Conservation (phyloP, 2,329 filamentous ascomycete genomes). For the Truncatella angustata region DNA sequence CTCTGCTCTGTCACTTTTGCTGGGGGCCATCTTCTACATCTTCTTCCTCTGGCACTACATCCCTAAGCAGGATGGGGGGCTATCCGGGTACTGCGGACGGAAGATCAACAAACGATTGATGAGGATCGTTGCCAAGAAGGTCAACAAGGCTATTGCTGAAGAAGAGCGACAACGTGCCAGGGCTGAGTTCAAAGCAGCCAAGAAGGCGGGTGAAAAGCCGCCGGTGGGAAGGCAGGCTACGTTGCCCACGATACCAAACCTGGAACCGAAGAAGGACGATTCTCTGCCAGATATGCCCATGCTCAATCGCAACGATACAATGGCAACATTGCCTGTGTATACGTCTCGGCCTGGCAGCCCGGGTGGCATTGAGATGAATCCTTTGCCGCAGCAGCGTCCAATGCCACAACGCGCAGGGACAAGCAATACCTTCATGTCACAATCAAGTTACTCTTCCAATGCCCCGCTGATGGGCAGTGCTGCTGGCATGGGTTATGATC, state of each 20-base stretch:
- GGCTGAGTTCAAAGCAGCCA: conserved; percentile 48
- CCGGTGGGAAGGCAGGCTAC: conserved; percentile 60
- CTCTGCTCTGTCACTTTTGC: conserved; percentile 70
- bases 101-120: conserved; percentile 87
- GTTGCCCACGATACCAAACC: conserved; percentile 53
- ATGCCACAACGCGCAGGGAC: conserved; percentile 37
- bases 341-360: conserved; percentile 57
- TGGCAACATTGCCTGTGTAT: conserved; percentile 61
- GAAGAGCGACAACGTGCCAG: conserved; percentile 62
- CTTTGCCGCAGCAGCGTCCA: conserved; percentile 51
- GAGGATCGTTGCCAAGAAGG: conserved; percentile 80
- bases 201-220: conserved; percentile 53
- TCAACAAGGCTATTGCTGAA: conserved; percentile 83
- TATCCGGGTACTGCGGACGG: conserved; percentile 83
- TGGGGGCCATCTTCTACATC: conserved; percentile 76
- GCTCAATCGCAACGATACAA: conserved; percentile 58
- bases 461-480: conserved; percentile 61
- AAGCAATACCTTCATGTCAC: conserved; percentile 54
- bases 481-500: conserved; percentile 56
- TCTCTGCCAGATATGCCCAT: conserved; percentile 58
- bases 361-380: conserved; percentile 49
- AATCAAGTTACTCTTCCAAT: conserved; percentile 62
- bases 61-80: conserved; percentile 73
- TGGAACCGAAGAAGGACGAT: conserved; percentile 46
- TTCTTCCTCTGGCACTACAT: conserved; percentile 94